Evolutionary conservation across 176 grass and related monocot species (phyloP).

Genomic region (Zoysia japonica): DNA sequence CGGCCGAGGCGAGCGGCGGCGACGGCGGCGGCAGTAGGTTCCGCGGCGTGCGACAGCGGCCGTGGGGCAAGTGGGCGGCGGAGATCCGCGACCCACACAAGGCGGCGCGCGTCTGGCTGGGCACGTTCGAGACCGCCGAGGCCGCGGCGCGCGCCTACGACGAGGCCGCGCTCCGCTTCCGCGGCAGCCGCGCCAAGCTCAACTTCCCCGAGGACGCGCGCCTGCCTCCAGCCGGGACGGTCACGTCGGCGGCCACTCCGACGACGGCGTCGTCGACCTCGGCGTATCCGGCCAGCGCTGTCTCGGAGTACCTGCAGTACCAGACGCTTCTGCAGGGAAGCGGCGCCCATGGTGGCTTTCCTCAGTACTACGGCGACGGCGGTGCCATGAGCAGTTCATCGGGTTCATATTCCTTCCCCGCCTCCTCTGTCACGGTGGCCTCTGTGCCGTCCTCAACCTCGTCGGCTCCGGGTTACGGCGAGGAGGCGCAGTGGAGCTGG

Average conservation of each 20-base stretch:
- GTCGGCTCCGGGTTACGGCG: constrained; percentile 20
- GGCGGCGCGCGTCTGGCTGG: constrained; percentile 89
- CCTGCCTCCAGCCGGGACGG: constrained; percentile 16
- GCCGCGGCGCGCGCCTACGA: constrained; percentile 93
- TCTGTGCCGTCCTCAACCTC: constrained; percentile 17
- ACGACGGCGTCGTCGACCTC: background rate
- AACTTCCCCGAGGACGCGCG: constrained; percentile 96
- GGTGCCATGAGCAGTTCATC: constrained; percentile 28
- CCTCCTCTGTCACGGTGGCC: constrained; percentile 44
- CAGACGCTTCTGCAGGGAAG: constrained; percentile 46
- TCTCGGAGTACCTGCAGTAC: constrained; percentile 47
- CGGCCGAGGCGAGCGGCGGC: constrained; percentile 1
- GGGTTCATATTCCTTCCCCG: constrained; percentile 38
- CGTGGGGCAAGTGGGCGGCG: constrained; percentile 99
- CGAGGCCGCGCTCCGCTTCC: constrained; percentile 84
- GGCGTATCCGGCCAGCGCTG: constrained; percentile 18
- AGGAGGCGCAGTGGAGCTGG: constrained; percentile 40
- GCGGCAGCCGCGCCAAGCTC: constrained; percentile 91
- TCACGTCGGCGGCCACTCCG: background rate
- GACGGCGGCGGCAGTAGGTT: constrained; percentile 39
- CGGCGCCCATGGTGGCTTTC: background rate
- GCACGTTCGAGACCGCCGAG: constrained; percentile 94
- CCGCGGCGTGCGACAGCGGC: constrained; percentile 90
- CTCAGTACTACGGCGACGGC: constrained; percentile 18
- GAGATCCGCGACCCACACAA: constrained; percentile 96